Base-by-base conservation (phyloP, 768 basidiomycete species). In the Butyriboletus loyo region DNA sequence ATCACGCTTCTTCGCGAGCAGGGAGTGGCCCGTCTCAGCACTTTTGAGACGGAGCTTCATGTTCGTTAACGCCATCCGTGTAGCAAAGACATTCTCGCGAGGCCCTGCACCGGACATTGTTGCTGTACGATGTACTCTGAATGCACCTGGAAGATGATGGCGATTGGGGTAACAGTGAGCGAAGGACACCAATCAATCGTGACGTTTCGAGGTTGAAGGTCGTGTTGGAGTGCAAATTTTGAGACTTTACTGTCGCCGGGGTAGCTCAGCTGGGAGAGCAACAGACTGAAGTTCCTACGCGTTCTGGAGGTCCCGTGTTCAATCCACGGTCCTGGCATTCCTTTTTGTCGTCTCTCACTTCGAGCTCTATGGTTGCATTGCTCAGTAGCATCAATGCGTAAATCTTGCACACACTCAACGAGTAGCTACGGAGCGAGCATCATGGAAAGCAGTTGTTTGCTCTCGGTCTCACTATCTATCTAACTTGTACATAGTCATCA, bases 1-100 rank as follows among this genome's bases (percentile, higher is more conserved):
- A 77, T 99, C 97, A 50, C 94, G 84, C 75, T 99, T 99, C 84
- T 98, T 98, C 25, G 96, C 94, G 24, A 98, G 80, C 21, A 98
- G 76, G 0, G 92, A 94, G 70, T 98, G 96, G 0, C 96, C 95
- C 1, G 92, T 96, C 72, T 94, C 91, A 7, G 94, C 93, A 19
- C 92, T 84, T 69, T 96, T 96, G 52, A 96, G 78, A 44, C 92
- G 83, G 30, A 87, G 74, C 66, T 93, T 93, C 52, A 92, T 98
- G 71, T 93, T 90, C 51, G 92, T 94, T 39, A 98, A 79, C 31
- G 94, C 92, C 95, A 98, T 98, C 39, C 96, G 88, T 19, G 96
- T 98, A 21, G 96, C 94, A 69, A 98, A 98, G 62, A 97, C 80
- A 72, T 89, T 91, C 76, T 98, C 95, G 66, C 95, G 82, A 56